Evolutionary conservation across 78 protist genomes (phyloP).

Genomic region (Salpingoeca rosetta): DNA sequence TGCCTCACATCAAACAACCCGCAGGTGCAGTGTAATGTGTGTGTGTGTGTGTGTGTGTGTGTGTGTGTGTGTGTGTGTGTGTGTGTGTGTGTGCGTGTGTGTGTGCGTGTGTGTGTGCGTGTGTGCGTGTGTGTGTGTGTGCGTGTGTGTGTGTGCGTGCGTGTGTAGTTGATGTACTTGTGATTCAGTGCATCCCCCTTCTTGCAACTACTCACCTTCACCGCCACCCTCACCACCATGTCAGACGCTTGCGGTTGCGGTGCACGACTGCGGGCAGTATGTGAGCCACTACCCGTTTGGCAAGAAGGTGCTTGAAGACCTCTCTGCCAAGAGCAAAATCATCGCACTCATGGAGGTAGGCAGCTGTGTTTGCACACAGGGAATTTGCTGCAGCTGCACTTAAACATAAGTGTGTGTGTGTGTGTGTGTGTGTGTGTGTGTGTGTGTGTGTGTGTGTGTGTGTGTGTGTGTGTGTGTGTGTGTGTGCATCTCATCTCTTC

Average conservation of each 20-base stretch:
- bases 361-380: no score
- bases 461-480: not conserved
- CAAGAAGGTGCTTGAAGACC: conserved; percentile 6
- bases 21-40: no score
- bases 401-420: not conserved
- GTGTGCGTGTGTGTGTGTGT: not conserved
- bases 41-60: not conserved
- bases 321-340: conserved; percentile 10
- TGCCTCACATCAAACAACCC: not conserved
- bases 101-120: not conserved
- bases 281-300: conserved; percentile 74
- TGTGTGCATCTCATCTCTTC: no score
- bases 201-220: not conserved
- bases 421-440: not conserved
- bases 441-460: not conserved
- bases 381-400: no score
- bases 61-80: not conserved
- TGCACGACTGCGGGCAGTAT: conserved; percentile 85
- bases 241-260: conserved; percentile 66
- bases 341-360: not conserved
- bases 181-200: no score
- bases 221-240: not conserved
- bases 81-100: not conserved
- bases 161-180: no score
- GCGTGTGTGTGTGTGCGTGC: no score